Evolutionary conservation across 129 eudicot species (phyloP).

Genomic region (Deinandra increscens): DNA sequence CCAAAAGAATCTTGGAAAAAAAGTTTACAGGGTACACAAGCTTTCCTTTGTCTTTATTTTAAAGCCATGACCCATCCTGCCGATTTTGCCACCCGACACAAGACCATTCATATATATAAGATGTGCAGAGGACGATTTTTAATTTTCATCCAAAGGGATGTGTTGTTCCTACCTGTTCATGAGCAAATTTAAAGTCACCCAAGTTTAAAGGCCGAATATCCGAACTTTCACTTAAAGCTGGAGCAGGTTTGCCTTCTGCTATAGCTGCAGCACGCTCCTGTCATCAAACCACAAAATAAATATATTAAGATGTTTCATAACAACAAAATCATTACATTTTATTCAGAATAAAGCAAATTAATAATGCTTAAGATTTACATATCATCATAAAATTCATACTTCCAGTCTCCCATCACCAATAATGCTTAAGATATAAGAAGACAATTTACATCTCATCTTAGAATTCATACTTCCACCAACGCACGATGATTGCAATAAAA

Average conservation of each 20-base stretch:
- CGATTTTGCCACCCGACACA: neutral
- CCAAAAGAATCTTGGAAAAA: neutral
- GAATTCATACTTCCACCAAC: neutral
- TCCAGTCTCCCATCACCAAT: no score
- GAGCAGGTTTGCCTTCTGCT: conserved; percentile 76
- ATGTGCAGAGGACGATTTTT: neutral
- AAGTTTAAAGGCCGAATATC: conserved; percentile 76
- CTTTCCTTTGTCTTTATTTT: no score
- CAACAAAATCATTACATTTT: conserved; percentile 12
- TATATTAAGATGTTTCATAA: neutral
- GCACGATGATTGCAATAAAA: conserved; percentile 10
- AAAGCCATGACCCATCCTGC: neutral
- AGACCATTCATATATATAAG: neutral
- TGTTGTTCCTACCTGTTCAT: conserved; percentile 55
- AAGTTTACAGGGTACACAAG: neutral
- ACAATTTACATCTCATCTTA: neutral
- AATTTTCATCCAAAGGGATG: neutral
- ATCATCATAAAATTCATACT: no score
- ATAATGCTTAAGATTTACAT: neutral
- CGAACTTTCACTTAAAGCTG: conserved; percentile 70
- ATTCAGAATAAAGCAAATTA: neutral
- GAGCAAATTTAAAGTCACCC: conserved; percentile 82
- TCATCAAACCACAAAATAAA: conserved; percentile 15
- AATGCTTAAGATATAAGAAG: neutral
- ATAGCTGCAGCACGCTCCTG: conserved; percentile 78